Conservation (phyloP, 2,329 filamentous ascomycete species). For the Aspergillus terreus region DNA sequence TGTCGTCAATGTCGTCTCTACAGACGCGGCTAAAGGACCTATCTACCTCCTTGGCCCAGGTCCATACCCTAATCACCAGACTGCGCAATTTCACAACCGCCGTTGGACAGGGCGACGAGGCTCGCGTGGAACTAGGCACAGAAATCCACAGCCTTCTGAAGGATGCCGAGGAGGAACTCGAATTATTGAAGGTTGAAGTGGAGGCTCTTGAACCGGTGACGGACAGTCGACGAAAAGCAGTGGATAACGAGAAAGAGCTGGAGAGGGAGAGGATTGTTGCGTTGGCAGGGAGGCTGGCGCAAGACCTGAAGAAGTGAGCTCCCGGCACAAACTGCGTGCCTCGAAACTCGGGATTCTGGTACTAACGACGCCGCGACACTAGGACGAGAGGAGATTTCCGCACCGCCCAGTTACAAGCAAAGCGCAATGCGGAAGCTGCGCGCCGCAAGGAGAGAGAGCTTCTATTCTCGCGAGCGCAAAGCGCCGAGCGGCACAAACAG, state of each 20-base stretch:
- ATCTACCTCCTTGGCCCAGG: slow-evolving; percentile 51
- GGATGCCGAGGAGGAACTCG: slow-evolving; percentile 77
- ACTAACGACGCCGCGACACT: neutral
- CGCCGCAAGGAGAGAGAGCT: slow-evolving; percentile 73
- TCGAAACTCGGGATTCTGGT: neutral
- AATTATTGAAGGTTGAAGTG: slow-evolving; percentile 73
- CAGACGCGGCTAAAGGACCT: slow-evolving; percentile 50
- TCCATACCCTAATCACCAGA: slow-evolving; percentile 53
- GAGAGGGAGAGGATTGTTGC: slow-evolving; percentile 65
- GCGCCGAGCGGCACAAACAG: slow-evolving; percentile 24
- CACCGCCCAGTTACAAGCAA: slow-evolving; percentile 75
- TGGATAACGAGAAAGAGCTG: slow-evolving; percentile 52
- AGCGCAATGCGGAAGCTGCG: slow-evolving; percentile 68
- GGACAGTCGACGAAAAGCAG: slow-evolving; percentile 29
- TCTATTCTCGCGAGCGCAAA: slow-evolving; percentile 57
- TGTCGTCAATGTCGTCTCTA: slow-evolving; percentile 40
- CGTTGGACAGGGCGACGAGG: slow-evolving; percentile 61
- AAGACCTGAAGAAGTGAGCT: slow-evolving; percentile 68
- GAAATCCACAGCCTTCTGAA: slow-evolving; percentile 78
- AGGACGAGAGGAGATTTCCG: slow-evolving; percentile 68
- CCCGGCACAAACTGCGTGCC: neutral
- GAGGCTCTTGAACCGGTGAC: slow-evolving; percentile 59
- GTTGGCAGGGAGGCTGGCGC: slow-evolving; percentile 61
- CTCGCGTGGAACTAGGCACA: slow-evolving; percentile 67
- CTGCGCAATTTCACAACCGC: slow-evolving; percentile 59